These are phyloP conservation scores for Poa pratensis DNA, from an alignment of 176 grass and related monocot genomes.

Conservation along the genomic window DNA sequence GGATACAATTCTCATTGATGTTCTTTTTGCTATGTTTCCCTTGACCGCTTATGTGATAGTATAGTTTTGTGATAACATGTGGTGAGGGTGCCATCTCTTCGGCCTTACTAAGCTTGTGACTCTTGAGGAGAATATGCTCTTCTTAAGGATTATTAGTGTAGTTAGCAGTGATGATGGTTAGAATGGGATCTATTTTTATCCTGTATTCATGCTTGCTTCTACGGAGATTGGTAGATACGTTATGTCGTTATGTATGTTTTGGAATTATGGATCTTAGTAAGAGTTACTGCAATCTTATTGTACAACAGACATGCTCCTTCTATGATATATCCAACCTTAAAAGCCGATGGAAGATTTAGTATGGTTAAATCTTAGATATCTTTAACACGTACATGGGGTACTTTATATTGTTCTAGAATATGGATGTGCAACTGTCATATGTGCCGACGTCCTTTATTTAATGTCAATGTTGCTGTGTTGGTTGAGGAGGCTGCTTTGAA, in stretches of 20 bases:
- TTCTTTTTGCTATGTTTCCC: neutral
- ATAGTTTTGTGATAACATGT: neutral
- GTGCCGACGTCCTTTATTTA: neutral
- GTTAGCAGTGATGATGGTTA: neutral
- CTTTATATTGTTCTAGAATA: neutral
- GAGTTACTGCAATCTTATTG: neutral
- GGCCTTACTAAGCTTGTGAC: neutral
- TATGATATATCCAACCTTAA: neutral
- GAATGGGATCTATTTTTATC: neutral
- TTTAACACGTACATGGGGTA: neutral
- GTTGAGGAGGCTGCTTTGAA: neutral
- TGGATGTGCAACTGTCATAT: neutral
- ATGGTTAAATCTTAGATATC: neutral
- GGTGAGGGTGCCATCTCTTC: constrained; percentile 1
- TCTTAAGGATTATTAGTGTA: neutral
- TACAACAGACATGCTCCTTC: neutral
- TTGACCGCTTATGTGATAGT: neutral
- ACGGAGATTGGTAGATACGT: neutral
- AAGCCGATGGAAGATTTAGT: neutral
- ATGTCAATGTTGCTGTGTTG: neutral
- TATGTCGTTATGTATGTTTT: neutral
- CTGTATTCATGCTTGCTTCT: neutral
- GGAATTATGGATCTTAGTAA: neutral
- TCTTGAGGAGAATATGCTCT: neutral
- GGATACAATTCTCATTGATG: constrained; percentile 14